Base-by-base conservation (phyloP, 257 asterid genomes). In the Penstemon eatonii region DNA sequence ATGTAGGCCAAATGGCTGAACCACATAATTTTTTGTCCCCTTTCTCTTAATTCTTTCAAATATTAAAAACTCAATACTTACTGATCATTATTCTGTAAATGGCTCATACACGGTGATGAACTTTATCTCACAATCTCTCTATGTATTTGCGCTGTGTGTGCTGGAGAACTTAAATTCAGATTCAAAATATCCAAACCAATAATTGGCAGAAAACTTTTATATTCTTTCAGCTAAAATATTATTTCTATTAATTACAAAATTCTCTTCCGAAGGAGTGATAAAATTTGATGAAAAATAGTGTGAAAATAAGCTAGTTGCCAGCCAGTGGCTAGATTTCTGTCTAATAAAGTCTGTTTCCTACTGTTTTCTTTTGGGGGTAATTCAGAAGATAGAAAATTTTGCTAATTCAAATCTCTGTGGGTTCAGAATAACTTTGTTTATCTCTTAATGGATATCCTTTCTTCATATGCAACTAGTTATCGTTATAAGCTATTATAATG, bases 401-500 rank as follows among this genome's bases (percentile, higher is more conserved):
- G 67, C 25, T 8, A 13, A 15, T 7, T 62, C 67, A 8, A 19
- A 33, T 45, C 33, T 33, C 40, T 25, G 55, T 43, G 33, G 43
- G 41, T 18, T 10, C 56, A 19, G 53, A 9, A 42, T 63, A 61
- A 41, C 52, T 43, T 60, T 15, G 9, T 50, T 42, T 41, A 42
- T 18, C 51, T 43, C 7, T 13, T 40, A 19, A 39, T 40, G 65
- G 67, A 2, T 42, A 18, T 62, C 67, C 54, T 63, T 63, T 63
- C 46, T 2, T 44, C 25, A 4, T 52, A 8, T 18, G 70, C 41
- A 18, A 52, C 50, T 66, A 13, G 49, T 5, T 41, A 41, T 69
- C 33, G 62, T 15, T 49, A 25, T 41, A 39, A 42, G 40, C 41
- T 38, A 65, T 67, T 54, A 25, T 7, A 63, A 40, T 69, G 71